Conservation (phyloP, 371 early-diverging fungal genomes). For the Gilbertella persicaria region DNA sequence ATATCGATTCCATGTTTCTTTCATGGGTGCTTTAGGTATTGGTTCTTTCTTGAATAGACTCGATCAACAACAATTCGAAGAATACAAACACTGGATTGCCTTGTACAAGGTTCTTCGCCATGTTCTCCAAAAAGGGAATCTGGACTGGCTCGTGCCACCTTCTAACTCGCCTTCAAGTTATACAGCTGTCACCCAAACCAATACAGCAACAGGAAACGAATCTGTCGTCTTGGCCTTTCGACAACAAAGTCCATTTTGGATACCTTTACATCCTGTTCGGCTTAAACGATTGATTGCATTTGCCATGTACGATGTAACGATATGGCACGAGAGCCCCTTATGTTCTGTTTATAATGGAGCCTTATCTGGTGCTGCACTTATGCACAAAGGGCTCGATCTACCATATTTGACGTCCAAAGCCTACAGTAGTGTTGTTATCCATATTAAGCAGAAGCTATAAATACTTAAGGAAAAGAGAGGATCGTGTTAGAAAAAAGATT, state of each 20-base stretch:
- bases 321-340: constrained; percentile 29
- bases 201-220: constrained; percentile 9
- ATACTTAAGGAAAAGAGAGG: too few species aligned
- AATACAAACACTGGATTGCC: constrained; percentile 31
- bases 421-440: constrained; percentile 24
- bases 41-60: constrained; percentile 27
- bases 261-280: constrained; percentile 25
- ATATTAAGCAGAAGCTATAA: constrained; percentile 2
- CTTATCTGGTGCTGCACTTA: constrained; percentile 30
- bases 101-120: constrained; percentile 36
- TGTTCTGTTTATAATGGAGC: constrained; percentile 13
- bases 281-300: constrained; percentile 16
- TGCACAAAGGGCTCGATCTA: constrained; percentile 27
- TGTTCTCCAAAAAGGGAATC: constrained; percentile 31
- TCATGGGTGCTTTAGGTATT: constrained; percentile 41
- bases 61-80: constrained; percentile 10
- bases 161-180: not conserved
- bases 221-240: constrained; percentile 38
- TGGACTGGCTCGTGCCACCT: constrained; percentile 38
- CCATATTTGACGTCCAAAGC: constrained; percentile 20
- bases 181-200: constrained; percentile 25
- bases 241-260: constrained; percentile 28
- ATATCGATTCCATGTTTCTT: constrained; percentile 43
- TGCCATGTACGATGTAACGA: constrained; percentile 14
- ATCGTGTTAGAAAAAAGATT: too few species aligned